Evolutionary conservation across 306 rosid species (phyloP).

Genomic region (Fragaria ananassa): DNA sequence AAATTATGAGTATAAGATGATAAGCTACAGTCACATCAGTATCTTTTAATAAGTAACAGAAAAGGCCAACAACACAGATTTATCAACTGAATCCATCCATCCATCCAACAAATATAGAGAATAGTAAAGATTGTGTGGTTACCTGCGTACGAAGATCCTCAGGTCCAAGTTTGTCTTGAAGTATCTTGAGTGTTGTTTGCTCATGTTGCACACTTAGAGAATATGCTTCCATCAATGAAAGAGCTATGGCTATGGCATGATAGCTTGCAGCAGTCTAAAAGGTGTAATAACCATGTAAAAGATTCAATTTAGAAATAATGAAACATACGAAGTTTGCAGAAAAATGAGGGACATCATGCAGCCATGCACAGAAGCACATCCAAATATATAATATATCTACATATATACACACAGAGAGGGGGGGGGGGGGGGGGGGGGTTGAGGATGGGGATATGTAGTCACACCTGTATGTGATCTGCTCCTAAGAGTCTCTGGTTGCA

Average conservation of each 20-base stretch:
- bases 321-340: background rate
- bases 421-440: too few relatives aligned
- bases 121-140: conserved; percentile 1
- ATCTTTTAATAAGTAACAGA: background rate
- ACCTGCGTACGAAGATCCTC: conserved; percentile 99
- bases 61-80: background rate
- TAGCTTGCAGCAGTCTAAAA: conserved; percentile 94
- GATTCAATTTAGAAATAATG: conserved; percentile 7
- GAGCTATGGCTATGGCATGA: conserved; percentile 98
- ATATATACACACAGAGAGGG: background rate
- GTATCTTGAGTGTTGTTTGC: conserved; percentile 91
- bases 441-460: background rate
- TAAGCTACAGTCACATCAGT: background rate
- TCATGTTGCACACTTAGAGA: conserved; percentile 96
- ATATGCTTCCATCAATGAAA: conserved; percentile 95
- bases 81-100: background rate
- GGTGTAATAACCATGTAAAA: conserved; percentile 14
- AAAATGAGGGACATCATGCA: background rate
- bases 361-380: background rate
- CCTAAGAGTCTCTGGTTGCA: conserved; percentile 94
- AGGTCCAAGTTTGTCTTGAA: conserved; percentile 74
- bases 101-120: background rate
- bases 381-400: background rate
- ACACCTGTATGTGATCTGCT: conserved; percentile 93
- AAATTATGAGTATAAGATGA: background rate